phyloP scores from a whole-genome alignment of 805 yeast genomes.

The Pichia membranifaciens region DNA sequence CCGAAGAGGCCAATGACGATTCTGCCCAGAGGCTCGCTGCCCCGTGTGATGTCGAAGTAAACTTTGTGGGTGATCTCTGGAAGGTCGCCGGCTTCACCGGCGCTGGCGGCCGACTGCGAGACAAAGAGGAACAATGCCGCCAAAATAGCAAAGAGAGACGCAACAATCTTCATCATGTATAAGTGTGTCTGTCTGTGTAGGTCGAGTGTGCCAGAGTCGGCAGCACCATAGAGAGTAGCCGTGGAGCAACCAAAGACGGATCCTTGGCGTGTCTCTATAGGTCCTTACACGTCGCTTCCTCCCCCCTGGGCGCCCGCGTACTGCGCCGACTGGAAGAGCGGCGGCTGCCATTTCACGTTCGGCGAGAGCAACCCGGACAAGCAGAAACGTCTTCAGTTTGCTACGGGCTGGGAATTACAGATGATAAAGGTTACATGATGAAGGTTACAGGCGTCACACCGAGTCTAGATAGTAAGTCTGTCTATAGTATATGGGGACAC shows the following conservation, averaged over 20 bases:
- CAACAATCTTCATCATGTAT: conserved; percentile 23
- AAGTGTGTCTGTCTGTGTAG: too few species aligned
- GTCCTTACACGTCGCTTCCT: too few species aligned
- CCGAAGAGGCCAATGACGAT: conserved; percentile 86
- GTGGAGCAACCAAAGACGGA: too few species aligned
- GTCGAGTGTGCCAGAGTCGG: too few species aligned
- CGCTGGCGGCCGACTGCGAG: conserved; percentile 17
- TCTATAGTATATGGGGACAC: conserved; percentile 54
- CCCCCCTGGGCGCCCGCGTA: too few species aligned
- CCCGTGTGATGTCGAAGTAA: conserved; percentile 80
- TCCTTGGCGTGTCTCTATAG: too few species aligned
- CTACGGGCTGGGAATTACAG: too few species aligned
- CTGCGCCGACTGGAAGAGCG: too few species aligned
- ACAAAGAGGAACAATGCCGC: conserved; percentile 17
- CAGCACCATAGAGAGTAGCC: too few species aligned
- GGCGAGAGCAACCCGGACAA: too few species aligned
- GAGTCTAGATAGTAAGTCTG: conserved; percentile 33
- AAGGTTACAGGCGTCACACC: neutral
- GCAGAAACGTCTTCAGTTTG: too few species aligned
- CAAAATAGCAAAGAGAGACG: conserved; percentile 17
- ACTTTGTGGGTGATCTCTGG: conserved; percentile 72
- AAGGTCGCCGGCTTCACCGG: conserved; percentile 29
- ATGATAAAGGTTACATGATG: neutral
- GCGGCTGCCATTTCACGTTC: too few species aligned
- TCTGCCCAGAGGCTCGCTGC: conserved; percentile 71